phyloP scores from a whole-genome alignment of 768 basidiomycete genomes.

The Psilocybe subaeruginosa region DNA sequence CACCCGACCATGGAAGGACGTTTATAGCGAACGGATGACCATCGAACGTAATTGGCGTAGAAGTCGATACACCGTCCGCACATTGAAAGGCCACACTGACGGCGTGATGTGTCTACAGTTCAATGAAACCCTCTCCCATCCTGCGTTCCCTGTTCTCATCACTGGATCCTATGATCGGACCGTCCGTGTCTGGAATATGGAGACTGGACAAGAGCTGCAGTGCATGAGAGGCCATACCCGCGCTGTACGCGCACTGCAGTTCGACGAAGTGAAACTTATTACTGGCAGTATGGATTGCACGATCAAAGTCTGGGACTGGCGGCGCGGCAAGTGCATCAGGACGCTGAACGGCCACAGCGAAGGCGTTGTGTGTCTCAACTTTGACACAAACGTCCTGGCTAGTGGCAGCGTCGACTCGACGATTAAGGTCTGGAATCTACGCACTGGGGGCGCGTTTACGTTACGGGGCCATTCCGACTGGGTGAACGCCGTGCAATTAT shows the following conservation, averaged over 20 bases:
- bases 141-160: constrained; percentile 91
- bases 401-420: constrained; percentile 95
- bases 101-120: constrained; percentile 98
- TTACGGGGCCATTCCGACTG: constrained; percentile 93
- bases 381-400: constrained; percentile 89
- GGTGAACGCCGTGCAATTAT: constrained; percentile 94
- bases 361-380: constrained; percentile 89
- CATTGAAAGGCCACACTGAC: constrained; percentile 91
- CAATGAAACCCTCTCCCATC: constrained; percentile 79
- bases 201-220: constrained; percentile 83
- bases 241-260: constrained; percentile 91
- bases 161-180: constrained; percentile 98
- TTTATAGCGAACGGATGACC: constrained; percentile 96
- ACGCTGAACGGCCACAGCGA: constrained; percentile 90
- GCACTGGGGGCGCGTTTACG: constrained; percentile 89
- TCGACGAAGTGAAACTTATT: constrained; percentile 93
- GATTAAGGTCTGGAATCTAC: constrained; percentile 93
- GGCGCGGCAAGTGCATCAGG: constrained; percentile 84
- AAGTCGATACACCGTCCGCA: constrained; percentile 84
- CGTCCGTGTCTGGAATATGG: constrained; percentile 94
- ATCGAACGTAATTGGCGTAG: constrained; percentile 98
- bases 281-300: constrained; percentile 97
- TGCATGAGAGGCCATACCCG: constrained; percentile 89
- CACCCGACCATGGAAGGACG: constrained; percentile 97
- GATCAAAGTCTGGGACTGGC: constrained; percentile 96